phyloP scores from a whole-genome alignment of 1,284 basidiomycete species.

The Uromyces viciae-fabae region DNA sequence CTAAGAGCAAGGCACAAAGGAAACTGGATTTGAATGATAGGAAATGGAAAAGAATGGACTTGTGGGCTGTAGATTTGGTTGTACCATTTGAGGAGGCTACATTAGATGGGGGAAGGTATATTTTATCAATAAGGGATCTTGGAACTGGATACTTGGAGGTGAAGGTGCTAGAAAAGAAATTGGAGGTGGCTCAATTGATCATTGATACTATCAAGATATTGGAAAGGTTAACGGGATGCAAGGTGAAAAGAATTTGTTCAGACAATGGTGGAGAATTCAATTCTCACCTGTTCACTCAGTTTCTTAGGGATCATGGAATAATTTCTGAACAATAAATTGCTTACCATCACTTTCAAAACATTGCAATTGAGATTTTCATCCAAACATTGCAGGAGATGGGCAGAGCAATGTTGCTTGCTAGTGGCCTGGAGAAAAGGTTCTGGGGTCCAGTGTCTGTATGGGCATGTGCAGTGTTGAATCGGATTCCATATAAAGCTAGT shows the following conservation, averaged over 20 bases:
- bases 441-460: not conserved
- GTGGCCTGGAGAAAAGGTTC: not conserved
- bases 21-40: not conserved
- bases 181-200: not conserved
- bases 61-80: not conserved
- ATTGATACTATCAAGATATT: not conserved
- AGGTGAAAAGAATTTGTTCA: not conserved
- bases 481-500: not conserved
- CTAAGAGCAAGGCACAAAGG: not conserved
- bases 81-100: not conserved
- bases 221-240: not conserved
- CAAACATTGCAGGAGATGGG: constrained; percentile 11
- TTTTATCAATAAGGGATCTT: not conserved
- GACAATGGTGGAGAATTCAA: constrained; percentile 21
- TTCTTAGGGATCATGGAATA: not conserved
- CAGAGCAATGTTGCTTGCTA: not conserved
- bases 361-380: not conserved
- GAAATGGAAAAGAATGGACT: not conserved
- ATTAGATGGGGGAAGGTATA: not conserved
- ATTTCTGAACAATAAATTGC: not conserved
- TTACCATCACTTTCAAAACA: constrained; percentile 5
- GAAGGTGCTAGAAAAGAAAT: not conserved
- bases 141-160: not conserved
- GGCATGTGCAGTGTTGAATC: not conserved
- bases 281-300: not conserved